Base-by-base conservation (phyloP, 345 rosid species). In the Leavenworthia alabamica region DNA sequence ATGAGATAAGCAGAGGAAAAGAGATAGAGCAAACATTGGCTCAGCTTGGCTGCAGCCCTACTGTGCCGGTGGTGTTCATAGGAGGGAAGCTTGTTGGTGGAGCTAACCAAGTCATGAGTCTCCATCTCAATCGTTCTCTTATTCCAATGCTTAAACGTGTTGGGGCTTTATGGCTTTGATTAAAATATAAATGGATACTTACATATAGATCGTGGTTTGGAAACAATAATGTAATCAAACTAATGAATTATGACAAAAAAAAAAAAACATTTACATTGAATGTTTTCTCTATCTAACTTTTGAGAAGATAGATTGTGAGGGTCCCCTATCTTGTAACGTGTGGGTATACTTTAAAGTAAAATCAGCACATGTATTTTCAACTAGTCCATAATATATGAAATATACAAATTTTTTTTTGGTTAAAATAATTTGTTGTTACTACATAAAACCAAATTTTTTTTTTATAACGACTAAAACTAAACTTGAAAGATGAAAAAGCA, bases 41-140 rank as follows among this genome's bases (percentile, higher is more conserved):
- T 3, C 73, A 86, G 62, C 84, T 79, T n/a, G 94, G 97, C 3
- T 79, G 87, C 71, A 80, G 73, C 67, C 85, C 87, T 0, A 43
- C 87, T 1, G 78, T 88, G 66, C 97, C 97, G 0, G 76, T 76
- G 0, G 89, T 90, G 17, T 90, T 88, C 81, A 80, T 90, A 10
- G 89, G 96, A 0, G 94, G 94, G 4, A 78, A 82, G 26, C 89
- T 88, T 20, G 81, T 90, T 5, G 96, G 97, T 24, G 96, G 97
- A 15, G 75, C 93, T 47, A 80, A 84, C 36, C 85, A 85, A 77
- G 71, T 88, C 55, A 87, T 88, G 96, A 85, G 82, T 56, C 96
- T 82, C 60, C 97, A 87, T 72, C 96, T 90, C 41, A 86, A 75
- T 40, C 77, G 88, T 7, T 66, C 89, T 59, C 77, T 90, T 26